Conservation (phyloP, 2,329 filamentous ascomycete species). For the Dactylellina drechsleri region DNA sequence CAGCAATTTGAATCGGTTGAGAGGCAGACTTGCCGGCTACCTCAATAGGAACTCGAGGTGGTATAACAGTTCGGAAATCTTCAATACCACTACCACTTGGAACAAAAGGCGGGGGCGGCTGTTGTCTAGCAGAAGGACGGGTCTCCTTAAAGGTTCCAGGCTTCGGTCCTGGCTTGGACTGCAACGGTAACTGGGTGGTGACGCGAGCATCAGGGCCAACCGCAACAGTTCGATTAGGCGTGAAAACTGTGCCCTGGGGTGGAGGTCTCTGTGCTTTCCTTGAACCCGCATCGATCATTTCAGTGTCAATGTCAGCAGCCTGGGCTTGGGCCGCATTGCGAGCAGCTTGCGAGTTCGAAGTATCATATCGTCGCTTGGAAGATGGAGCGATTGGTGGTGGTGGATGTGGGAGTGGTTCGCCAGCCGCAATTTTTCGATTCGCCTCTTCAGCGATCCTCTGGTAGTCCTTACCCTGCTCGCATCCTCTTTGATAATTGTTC, state of each 20-base stretch:
- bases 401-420: slow-evolving; percentile 71
- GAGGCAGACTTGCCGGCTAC: slow-evolving; percentile 40
- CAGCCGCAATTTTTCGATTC: slow-evolving; percentile 68
- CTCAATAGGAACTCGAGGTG: slow-evolving; percentile 36
- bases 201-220: slow-evolving; percentile 43
- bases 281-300: slow-evolving; percentile 40
- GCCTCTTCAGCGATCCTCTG: slow-evolving; percentile 71
- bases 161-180: slow-evolving; percentile 49
- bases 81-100: slow-evolving; percentile 52
- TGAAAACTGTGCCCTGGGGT: slow-evolving; percentile 37
- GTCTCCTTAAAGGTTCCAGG: slow-evolving; percentile 51
- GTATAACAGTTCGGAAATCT: slow-evolving; percentile 40
- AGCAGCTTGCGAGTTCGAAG: slow-evolving; percentile 59
- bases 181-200: slow-evolving; percentile 37
- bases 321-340: slow-evolving; percentile 32
- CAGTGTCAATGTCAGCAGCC: slow-evolving; percentile 35
- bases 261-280: slow-evolving; percentile 37
- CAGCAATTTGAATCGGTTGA: slow-evolving; percentile 41
- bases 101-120: slow-evolving; percentile 41
- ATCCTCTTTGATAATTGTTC: slow-evolving; percentile 74
- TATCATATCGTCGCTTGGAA: slow-evolving; percentile 68
- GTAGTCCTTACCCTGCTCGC: slow-evolving; percentile 72
- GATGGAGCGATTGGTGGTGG: slow-evolving; percentile 67
- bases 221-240: slow-evolving; percentile 40
- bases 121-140: slow-evolving; percentile 29